Conservation (phyloP, 2,329 filamentous ascomycete species). For the Hypoxylon sp. region DNA sequence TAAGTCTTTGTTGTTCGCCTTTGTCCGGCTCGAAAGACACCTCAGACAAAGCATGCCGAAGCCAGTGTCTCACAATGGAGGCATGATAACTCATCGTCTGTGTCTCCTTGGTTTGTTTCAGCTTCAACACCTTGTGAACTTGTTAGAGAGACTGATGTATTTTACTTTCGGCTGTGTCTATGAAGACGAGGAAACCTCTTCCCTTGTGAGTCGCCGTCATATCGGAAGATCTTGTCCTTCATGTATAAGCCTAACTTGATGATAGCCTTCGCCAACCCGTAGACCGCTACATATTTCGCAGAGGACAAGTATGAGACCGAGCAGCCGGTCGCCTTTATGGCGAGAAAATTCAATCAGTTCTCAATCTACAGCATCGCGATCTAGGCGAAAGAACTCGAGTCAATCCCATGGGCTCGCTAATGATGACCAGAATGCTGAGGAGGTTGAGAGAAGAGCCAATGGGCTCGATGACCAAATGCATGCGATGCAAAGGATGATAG, state of each 20-base stretch:
- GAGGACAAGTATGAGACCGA: neutral
- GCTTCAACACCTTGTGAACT: neutral
- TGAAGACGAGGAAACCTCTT: constrained; percentile 8
- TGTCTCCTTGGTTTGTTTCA: too few relatives aligned
- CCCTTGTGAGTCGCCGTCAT: constrained; percentile 7
- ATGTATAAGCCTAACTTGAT: neutral
- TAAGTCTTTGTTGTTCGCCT: neutral
- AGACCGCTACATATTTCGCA: neutral
- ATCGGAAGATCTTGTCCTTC: neutral
- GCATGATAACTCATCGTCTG: too few relatives aligned
- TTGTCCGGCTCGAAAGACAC: neutral
- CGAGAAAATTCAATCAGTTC: neutral
- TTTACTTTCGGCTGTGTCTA: constrained; percentile 24
- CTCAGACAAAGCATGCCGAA: neutral
- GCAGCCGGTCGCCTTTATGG: neutral
- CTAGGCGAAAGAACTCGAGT: neutral
- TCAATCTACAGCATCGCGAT: neutral
- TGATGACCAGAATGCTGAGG: neutral
- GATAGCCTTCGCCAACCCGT: neutral
- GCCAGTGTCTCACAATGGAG: neutral
- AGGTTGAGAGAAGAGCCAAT: constrained; percentile 15
- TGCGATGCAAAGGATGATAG: constrained; percentile 22
- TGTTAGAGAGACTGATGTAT: constrained; percentile 13
- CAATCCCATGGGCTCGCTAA: neutral
- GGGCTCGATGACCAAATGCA: constrained; percentile 17